Conservation (phyloP, 768 basidiomycete genomes). For the Chalciporus piperatus region DNA sequence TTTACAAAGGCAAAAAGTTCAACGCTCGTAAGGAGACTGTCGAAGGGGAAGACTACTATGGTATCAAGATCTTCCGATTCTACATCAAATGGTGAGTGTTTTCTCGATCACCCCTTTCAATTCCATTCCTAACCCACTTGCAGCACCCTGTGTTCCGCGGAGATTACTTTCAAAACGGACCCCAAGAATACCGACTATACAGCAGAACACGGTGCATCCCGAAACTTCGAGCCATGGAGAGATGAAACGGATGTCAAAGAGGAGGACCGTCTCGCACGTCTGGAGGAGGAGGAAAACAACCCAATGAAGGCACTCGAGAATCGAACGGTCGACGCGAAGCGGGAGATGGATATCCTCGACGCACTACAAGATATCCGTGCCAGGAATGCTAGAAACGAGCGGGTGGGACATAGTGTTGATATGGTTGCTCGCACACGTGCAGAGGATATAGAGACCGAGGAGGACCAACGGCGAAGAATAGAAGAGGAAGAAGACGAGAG, state of each 20-base stretch:
- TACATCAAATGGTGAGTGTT: slow-evolving; percentile 80
- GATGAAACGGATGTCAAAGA: slow-evolving; percentile 77
- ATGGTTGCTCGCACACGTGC: slow-evolving; percentile 57
- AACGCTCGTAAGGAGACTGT: slow-evolving; percentile 99
- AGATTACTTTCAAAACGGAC: slow-evolving; percentile 99
- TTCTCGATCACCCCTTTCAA: slow-evolving; percentile 7
- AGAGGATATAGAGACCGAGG: slow-evolving; percentile 76
- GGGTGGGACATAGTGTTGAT: slow-evolving; percentile 73
- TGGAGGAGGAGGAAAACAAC: slow-evolving; percentile 93
- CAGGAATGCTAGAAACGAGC: slow-evolving; percentile 84
- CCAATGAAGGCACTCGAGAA: slow-evolving; percentile 98
- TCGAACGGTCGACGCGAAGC: slow-evolving; percentile 85
- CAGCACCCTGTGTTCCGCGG: slow-evolving; percentile 93
- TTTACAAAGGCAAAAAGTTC: slow-evolving; percentile 99
- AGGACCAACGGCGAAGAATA: slow-evolving; percentile 63
- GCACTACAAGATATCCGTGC: slow-evolving; percentile 91
- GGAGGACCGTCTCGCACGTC: slow-evolving; percentile 77
- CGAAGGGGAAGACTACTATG: slow-evolving; percentile 94
- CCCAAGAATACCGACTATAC: slow-evolving; percentile 94
- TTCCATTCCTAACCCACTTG: slow-evolving; percentile 11
- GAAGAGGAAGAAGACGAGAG: slow-evolving; percentile 93
- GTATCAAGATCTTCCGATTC: slow-evolving; percentile 94
- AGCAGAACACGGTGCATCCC: slow-evolving; percentile 94
- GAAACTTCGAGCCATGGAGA: slow-evolving; percentile 98
- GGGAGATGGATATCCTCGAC: slow-evolving; percentile 98